These are phyloP conservation scores for Flammula alnicola DNA, from an alignment of 1,284 basidiomycete genomes.

Conservation along the genomic window DNA sequence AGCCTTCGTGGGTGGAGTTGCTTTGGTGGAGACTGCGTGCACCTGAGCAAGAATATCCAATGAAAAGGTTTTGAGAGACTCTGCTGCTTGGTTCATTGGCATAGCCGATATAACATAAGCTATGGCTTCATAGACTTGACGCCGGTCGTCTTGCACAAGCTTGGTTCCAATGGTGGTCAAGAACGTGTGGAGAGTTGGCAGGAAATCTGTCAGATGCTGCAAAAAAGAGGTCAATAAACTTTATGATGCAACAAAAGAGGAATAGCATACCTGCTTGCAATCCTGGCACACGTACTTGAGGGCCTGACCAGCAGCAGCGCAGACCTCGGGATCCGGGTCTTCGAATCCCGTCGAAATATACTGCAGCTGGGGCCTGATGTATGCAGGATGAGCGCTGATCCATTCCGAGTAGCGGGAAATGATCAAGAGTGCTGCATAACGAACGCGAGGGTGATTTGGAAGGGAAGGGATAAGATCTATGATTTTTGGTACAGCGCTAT, in stretches of 20 bases:
- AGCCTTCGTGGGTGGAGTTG: conserved; percentile 58
- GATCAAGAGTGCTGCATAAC: conserved; percentile 94
- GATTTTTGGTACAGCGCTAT: conserved; percentile 89
- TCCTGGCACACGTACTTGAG: conserved; percentile 98
- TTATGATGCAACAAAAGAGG: not conserved
- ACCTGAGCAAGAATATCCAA: conserved; percentile 75
- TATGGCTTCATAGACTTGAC: conserved; percentile 94
- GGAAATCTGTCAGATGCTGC: conserved; percentile 88
- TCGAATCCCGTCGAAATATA: conserved; percentile 95
- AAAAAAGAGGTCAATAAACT: conserved; percentile 12
- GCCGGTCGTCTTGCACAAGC: conserved; percentile 85
- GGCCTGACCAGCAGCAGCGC: conserved; percentile 94
- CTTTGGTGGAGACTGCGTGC: conserved; percentile 60
- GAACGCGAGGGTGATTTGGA: conserved; percentile 90
- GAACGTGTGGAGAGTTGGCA: conserved; percentile 93
- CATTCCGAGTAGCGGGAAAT: conserved; percentile 97
- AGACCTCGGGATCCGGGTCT: conserved; percentile 79
- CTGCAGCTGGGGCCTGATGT: conserved; percentile 85
- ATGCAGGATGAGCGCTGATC: conserved; percentile 90
- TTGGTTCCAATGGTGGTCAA: conserved; percentile 77
- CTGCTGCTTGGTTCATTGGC: conserved; percentile 84
- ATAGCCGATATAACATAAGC: conserved; percentile 94
- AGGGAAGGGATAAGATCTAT: conserved; percentile 94
- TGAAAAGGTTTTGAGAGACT: conserved; percentile 85
- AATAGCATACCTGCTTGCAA: conserved; percentile 74